These are phyloP conservation scores for Haematococcus lacustris DNA, from an alignment of 139 green algal genomes.

Conservation along the genomic window DNA sequence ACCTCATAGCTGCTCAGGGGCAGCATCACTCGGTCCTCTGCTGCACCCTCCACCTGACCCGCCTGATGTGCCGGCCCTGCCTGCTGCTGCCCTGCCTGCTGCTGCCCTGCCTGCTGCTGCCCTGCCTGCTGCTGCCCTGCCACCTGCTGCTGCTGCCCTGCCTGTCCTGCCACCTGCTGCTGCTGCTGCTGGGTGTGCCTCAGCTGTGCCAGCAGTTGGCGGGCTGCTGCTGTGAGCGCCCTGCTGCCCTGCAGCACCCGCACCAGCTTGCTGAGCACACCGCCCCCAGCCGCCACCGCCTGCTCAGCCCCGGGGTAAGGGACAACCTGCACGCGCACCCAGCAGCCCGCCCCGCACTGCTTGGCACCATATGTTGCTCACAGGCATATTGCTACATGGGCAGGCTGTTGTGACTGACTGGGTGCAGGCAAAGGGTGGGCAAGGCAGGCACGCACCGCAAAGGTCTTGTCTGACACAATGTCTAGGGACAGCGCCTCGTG, in stretches of 20 bases:
- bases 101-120: not conserved
- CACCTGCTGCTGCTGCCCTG: no score
- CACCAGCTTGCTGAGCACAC: slow-evolving; percentile 44
- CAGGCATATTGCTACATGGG: not conserved
- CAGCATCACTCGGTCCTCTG: slow-evolving; percentile 5
- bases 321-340: slow-evolving; percentile 14
- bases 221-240: not conserved
- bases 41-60: not conserved
- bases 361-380: not conserved
- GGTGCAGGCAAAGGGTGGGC: not conserved
- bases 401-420: no score
- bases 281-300: slow-evolving; percentile 44
- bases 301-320: slow-evolving; percentile 45
- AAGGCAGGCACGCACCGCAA: slow-evolving; percentile 10
- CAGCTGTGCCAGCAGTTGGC: not conserved
- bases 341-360: not conserved
- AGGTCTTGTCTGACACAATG: not conserved
- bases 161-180: not conserved
- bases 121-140: not conserved
- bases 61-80: not conserved
- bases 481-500: not conserved
- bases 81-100: not conserved
- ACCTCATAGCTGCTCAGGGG: no score
- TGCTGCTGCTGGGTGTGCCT: not conserved
- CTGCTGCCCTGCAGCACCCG: not conserved